These are phyloP conservation scores for Prunus fruticosa DNA, from an alignment of 306 rosid genomes.

Conservation along the genomic window DNA sequence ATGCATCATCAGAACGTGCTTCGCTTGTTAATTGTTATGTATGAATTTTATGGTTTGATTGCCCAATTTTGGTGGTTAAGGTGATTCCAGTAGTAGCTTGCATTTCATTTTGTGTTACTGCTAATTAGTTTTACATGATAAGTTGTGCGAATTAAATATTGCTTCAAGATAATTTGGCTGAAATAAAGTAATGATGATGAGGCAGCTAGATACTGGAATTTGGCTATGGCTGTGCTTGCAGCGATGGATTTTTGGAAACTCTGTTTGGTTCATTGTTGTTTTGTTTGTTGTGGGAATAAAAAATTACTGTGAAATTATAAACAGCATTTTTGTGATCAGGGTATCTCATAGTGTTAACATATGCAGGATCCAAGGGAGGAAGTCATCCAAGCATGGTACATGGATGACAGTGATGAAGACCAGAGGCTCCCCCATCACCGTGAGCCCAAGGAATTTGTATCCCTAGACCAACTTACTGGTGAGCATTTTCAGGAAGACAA, in stretches of 20 bases:
- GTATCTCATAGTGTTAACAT: conserved; percentile 11
- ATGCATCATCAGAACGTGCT: neutral
- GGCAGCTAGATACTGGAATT: neutral
- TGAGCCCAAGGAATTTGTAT: conserved; percentile 81
- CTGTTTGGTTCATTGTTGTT: neutral
- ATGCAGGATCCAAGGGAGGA: conserved; percentile 88
- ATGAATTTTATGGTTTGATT: neutral
- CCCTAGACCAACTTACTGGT: conserved; percentile 77
- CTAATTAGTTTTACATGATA: neutral
- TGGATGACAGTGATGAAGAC: conserved; percentile 92
- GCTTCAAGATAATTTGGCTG: neutral
- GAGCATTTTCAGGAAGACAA: conserved; percentile 21
- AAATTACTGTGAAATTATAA: neutral
- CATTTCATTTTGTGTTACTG: neutral
- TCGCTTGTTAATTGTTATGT: neutral
- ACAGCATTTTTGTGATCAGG: neutral
- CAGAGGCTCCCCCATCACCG: conserved; percentile 93
- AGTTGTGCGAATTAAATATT: neutral
- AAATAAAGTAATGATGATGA: neutral
- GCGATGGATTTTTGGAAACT: neutral
- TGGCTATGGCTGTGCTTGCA: neutral
- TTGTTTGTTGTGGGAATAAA: neutral
- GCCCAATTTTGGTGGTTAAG: neutral
- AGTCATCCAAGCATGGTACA: conserved; percentile 95
- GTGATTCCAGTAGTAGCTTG: neutral